These are phyloP conservation scores for Waltergamsia citrina DNA, from an alignment of 2,329 filamentous ascomycete species.

Conservation along the genomic window DNA sequence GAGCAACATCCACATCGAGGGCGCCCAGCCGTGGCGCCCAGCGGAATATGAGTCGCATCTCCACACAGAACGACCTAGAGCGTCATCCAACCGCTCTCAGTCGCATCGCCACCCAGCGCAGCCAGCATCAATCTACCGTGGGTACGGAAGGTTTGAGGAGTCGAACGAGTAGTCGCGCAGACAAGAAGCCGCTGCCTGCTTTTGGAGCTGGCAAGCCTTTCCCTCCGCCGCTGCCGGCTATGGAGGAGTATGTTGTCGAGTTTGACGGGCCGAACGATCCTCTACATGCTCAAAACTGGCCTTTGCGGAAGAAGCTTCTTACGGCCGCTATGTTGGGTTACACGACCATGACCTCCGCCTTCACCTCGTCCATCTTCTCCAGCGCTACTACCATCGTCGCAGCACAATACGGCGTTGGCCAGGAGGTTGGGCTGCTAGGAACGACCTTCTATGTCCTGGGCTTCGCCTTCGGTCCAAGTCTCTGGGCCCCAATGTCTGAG, in stretches of 20 bases:
- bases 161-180: slow-evolving; percentile 34
- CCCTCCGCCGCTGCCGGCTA: slow-evolving; percentile 58
- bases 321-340: slow-evolving; percentile 63
- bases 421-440: slow-evolving; percentile 54
- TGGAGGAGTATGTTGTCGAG: slow-evolving; percentile 73
- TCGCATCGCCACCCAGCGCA: slow-evolving; percentile 61
- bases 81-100: slow-evolving; percentile 59
- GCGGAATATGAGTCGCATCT: slow-evolving; percentile 47
- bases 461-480: slow-evolving; percentile 60
- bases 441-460: slow-evolving; percentile 63
- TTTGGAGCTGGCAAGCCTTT: slow-evolving; percentile 70
- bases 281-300: slow-evolving; percentile 82
- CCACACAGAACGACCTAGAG: slow-evolving; percentile 59
- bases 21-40: slow-evolving; percentile 24
- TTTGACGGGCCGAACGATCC: slow-evolving; percentile 81
- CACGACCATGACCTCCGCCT: slow-evolving; percentile 62
- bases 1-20: slow-evolving; percentile 13
- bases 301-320: slow-evolving; percentile 63
- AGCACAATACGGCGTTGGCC: slow-evolving; percentile 47
- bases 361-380: slow-evolving; percentile 69
- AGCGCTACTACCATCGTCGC: slow-evolving; percentile 51
- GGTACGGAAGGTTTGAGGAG: slow-evolving; percentile 31
- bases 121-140: slow-evolving; percentile 66
- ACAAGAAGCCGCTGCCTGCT: slow-evolving; percentile 49
- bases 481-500: slow-evolving; percentile 69